Evolutionary conservation across 441 rosid species (phyloP).

Genomic region (Lepidium campestre): DNA sequence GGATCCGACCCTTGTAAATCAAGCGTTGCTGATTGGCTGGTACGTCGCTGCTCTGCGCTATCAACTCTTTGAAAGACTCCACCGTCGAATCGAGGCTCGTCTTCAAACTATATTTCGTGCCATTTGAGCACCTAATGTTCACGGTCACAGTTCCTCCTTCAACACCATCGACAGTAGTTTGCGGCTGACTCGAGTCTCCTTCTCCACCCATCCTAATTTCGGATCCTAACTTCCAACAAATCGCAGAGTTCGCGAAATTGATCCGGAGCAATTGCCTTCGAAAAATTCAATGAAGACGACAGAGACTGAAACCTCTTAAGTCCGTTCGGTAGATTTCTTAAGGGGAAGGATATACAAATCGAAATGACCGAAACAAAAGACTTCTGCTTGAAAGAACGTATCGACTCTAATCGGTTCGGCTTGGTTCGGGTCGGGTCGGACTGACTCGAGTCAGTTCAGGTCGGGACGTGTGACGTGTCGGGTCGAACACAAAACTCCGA

Average conservation of each 20-base stretch:
- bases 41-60: conserved; percentile 55
- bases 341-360: conserved; percentile 9
- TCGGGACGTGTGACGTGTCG: not conserved
- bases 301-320: not conserved
- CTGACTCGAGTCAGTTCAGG: not conserved
- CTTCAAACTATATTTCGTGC: conserved; percentile 46
- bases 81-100: conserved; percentile 51
- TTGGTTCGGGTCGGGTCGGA: not conserved
- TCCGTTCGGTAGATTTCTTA: conserved; percentile 19
- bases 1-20: conserved; percentile 76
- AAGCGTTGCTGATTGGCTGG: conserved; percentile 66
- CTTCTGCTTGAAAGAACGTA: conserved; percentile 15
- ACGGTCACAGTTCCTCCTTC: conserved; percentile 33
- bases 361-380: not conserved
- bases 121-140: conserved; percentile 57
- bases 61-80: conserved; percentile 46
- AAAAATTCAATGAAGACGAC: not conserved
- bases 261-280: conserved; percentile 25
- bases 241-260: conserved; percentile 10
- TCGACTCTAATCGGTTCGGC: not conserved
- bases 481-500: not conserved
- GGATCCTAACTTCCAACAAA: conserved; percentile 3
- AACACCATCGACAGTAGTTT: conserved; percentile 13
- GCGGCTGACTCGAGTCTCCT: conserved; percentile 46
- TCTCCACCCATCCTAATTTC: conserved; percentile 40